Percentiles rank a stretch among this genome's conserved stretches.
These are phyloP conservation scores for Exsudoporus frostii DNA, from an alignment of 768 basidiomycete species.

Conservation along the genomic window DNA sequence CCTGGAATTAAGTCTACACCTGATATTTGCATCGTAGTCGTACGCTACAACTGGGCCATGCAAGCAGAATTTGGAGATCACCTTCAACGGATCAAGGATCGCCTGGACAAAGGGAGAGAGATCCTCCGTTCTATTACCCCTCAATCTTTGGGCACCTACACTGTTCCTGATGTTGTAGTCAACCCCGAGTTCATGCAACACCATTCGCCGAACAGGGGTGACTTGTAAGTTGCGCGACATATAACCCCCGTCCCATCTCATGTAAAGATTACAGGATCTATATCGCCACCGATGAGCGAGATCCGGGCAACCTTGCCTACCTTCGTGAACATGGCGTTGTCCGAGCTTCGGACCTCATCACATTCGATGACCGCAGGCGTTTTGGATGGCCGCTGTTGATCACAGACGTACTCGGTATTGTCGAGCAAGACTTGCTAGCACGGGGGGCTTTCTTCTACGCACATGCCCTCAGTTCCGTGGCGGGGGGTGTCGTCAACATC, in stretches of 20 bases:
- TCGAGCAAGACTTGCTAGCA: constrained; percentile 43
- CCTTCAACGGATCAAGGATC: constrained; percentile 33
- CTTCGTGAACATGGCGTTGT: constrained; percentile 37
- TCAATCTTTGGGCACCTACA: constrained; percentile 18
- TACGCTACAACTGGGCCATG: constrained; percentile 37
- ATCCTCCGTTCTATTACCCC: constrained; percentile 16
- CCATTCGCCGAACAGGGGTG: constrained; percentile 17
- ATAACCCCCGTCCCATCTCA: constrained; percentile 3
- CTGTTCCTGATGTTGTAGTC: constrained; percentile 18
- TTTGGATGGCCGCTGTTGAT: constrained; percentile 44
- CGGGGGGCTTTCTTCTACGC: constrained; percentile 40
- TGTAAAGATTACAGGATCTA: constrained; percentile 25
- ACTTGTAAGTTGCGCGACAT: constrained; percentile 15
- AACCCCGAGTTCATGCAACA: constrained; percentile 16
- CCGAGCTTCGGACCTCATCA: constrained; percentile 40
- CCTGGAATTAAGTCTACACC: neutral
- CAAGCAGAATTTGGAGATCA: constrained; percentile 35
- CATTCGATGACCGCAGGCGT: constrained; percentile 38
- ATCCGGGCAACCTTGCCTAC: constrained; percentile 32
- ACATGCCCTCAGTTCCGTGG: constrained; percentile 41
- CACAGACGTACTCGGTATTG: constrained; percentile 41
- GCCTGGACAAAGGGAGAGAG: constrained; percentile 20
- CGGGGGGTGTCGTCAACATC: constrained; percentile 40
- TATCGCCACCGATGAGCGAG: constrained; percentile 43
- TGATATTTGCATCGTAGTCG: constrained; percentile 19